Evolutionary conservation across 768 basidiomycete species (phyloP).

Genomic region (Pisolithus orientalis): DNA sequence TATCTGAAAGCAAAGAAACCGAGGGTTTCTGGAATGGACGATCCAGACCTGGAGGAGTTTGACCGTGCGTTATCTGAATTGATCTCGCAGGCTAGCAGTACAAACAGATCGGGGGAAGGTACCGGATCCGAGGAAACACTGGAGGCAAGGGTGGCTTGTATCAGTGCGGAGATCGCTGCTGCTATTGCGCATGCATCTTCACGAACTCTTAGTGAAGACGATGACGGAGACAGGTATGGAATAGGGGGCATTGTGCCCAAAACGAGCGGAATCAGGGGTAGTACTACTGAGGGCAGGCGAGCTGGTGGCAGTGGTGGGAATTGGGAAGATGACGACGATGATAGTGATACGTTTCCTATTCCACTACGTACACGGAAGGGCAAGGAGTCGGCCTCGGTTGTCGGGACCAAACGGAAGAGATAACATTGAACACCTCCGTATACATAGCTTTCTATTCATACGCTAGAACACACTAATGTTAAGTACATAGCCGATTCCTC

Average conservation of each 20-base stretch:
- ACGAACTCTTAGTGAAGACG: constrained; percentile 50
- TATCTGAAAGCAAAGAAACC: constrained; percentile 71
- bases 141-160: constrained; percentile 65
- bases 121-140: constrained; percentile 35
- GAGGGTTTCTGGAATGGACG: constrained; percentile 44
- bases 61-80: constrained; percentile 71
- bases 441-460: constrained; percentile 7
- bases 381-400: constrained; percentile 40
- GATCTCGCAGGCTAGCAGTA: constrained; percentile 44
- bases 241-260: constrained; percentile 50
- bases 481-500: constrained; percentile 3
- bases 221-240: constrained; percentile 44
- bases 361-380: constrained; percentile 66
- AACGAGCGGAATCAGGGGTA: constrained; percentile 56
- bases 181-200: constrained; percentile 72
- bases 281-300: constrained; percentile 16
- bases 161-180: constrained; percentile 75
- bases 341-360: constrained; percentile 61
- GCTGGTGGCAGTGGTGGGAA: constrained; percentile 21
- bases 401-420: constrained; percentile 64
- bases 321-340: constrained; percentile 63
- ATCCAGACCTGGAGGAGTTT: constrained; percentile 62
- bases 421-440: constrained; percentile 24
- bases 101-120: constrained; percentile 28
- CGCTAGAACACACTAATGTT: constrained; percentile 13